Percentiles rank a stretch among this genome's conserved stretches.
phyloP scores from a whole-genome alignment of 768 basidiomycete species.

The Tulasnella sp. region DNA sequence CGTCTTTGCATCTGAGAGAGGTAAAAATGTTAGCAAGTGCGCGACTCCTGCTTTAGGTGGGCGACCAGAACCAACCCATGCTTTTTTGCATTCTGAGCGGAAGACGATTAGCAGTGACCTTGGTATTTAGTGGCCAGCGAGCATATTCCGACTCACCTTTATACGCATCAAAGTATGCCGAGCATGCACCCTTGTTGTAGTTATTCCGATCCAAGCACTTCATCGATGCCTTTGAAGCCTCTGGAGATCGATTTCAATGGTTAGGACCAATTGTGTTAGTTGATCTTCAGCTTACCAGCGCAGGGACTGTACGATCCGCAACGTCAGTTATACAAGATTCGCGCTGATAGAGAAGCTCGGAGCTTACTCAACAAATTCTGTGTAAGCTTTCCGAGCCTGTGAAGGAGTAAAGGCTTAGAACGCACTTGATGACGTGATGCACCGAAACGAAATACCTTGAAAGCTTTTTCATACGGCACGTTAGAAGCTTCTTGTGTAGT shows the following conservation, averaged over 20 bases:
- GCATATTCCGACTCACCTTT: slow-evolving; percentile 1
- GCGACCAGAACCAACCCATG: no score
- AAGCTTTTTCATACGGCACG: slow-evolving; percentile 4
- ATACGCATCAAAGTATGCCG: slow-evolving; percentile 9
- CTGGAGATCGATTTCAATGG: background rate
- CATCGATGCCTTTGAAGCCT: slow-evolving; percentile 6
- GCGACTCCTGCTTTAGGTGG: no score
- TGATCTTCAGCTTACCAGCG: background rate
- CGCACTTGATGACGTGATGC: background rate
- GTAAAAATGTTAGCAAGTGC: no score
- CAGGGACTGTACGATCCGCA: background rate
- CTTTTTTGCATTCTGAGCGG: slow-evolving; percentile 10
- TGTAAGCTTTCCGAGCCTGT: slow-evolving; percentile 6
- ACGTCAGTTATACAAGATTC: background rate
- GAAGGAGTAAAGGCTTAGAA: background rate
- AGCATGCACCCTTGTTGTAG: slow-evolving; percentile 8
- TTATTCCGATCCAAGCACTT: slow-evolving; percentile 12
- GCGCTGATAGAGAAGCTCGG: background rate
- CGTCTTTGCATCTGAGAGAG: no score
- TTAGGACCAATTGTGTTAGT: background rate
- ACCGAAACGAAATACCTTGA: no score
- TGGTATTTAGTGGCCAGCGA: background rate
- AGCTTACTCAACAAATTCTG: slow-evolving; percentile 10
- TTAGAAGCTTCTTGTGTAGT: background rate
- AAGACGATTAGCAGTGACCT: background rate